Evolutionary conservation across 2,329 filamentous ascomycete species (phyloP).

Genomic region (Tricladium varicosporioides): DNA sequence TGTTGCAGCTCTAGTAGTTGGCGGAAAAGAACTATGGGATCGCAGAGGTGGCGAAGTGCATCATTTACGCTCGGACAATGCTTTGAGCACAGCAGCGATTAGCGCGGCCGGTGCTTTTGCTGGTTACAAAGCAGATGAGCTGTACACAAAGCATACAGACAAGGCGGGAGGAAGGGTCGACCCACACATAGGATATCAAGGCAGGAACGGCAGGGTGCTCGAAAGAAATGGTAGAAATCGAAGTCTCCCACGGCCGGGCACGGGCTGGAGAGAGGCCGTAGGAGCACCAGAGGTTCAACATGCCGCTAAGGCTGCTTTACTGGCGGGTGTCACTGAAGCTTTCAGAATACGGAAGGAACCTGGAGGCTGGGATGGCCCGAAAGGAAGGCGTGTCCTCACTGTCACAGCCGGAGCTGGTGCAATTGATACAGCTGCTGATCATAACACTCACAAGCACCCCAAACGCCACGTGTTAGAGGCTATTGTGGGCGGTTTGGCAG

Average conservation of each 20-base stretch:
- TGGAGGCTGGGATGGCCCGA: conserved; percentile 85
- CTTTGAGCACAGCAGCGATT: conserved; percentile 59
- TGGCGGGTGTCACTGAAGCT: conserved; percentile 88
- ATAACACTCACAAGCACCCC: conserved; percentile 67
- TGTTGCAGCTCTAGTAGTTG: conserved; percentile 56
- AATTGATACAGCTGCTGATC: conserved; percentile 71
- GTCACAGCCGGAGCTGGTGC: conserved; percentile 83
- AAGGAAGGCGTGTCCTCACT: conserved; percentile 87
- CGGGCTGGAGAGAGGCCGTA: conserved; percentile 48
- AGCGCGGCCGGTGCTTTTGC: conserved; percentile 63
- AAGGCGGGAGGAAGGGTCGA: conserved; percentile 49
- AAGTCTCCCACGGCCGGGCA: conserved; percentile 38
- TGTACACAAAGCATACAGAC: conserved; percentile 55
- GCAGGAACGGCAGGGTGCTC: conserved; percentile 49
- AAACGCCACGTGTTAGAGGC: conserved; percentile 84
- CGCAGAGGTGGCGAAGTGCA: conserved; percentile 50
- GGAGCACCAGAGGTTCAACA: conserved; percentile 68
- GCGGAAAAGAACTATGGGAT: conserved; percentile 65
- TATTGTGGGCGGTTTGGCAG: conserved; percentile 82
- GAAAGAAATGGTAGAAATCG: conserved; percentile 47
- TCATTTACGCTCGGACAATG: conserved; percentile 52
- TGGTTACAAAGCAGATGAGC: conserved; percentile 61
- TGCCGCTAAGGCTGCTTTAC: conserved; percentile 84
- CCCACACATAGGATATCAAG: conserved; percentile 45
- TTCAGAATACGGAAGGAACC: conserved; percentile 88